These are phyloP conservation scores for Pseudoneurospora amorphoporcata DNA, from an alignment of 495 filamentous ascomycete species.

Conservation along the genomic window DNA sequence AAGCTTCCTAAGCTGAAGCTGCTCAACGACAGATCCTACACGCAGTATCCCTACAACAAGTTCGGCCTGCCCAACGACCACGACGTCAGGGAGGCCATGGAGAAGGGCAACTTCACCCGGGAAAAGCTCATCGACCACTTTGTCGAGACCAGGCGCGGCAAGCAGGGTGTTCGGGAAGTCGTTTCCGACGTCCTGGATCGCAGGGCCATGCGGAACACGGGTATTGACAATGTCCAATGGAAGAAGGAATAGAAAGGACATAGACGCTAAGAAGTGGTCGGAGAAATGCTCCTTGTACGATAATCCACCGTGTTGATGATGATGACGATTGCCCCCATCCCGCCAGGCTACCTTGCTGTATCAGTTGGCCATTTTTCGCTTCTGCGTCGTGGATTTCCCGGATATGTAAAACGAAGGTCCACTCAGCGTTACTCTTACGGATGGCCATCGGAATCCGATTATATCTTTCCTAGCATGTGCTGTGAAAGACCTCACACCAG, in stretches of 20 bases:
- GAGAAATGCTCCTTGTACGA: not conserved
- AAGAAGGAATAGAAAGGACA: slow-evolving; percentile 5
- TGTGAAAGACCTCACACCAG: too few relatives aligned
- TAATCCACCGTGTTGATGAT: not conserved
- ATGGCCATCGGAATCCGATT: not conserved
- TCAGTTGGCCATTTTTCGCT: not conserved
- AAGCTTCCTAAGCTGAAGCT: slow-evolving; percentile 39
- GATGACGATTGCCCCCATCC: not conserved
- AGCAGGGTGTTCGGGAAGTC: slow-evolving; percentile 47
- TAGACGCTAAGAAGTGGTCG: not conserved
- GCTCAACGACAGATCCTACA: slow-evolving; percentile 39
- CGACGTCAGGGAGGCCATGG: slow-evolving; percentile 51
- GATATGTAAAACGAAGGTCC: not conserved
- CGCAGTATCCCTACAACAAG: slow-evolving; percentile 54
- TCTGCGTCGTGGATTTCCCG: not conserved
- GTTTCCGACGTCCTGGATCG: slow-evolving; percentile 47
- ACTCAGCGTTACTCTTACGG: not conserved
- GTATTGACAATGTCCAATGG: slow-evolving; percentile 30
- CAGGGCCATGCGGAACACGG: slow-evolving; percentile 28
- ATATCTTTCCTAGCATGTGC: not conserved
- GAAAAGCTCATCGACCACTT: slow-evolving; percentile 41
- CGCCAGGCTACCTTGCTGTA: not conserved
- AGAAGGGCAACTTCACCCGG: slow-evolving; percentile 20
- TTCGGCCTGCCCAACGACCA: slow-evolving; percentile 63
- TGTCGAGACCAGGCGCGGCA: slow-evolving; percentile 29